These are phyloP conservation scores for Rhodamnia rubescens DNA, from an alignment of 345 rosid genomes.

Conservation along the genomic window DNA sequence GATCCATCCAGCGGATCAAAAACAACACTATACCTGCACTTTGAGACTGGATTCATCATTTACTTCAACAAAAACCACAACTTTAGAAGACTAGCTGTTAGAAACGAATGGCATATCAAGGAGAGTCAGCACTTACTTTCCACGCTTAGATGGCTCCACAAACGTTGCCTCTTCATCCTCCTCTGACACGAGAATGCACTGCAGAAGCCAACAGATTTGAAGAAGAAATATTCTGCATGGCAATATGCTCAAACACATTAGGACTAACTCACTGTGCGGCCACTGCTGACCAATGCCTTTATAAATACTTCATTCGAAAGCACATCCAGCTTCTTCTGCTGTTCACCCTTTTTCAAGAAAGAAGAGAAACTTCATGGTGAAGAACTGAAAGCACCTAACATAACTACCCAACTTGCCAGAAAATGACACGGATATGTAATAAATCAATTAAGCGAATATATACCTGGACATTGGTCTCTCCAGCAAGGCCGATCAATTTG, in stretches of 20 bases:
- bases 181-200: conserved; percentile 96
- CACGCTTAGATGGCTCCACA: conserved; percentile 68
- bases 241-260: neutral
- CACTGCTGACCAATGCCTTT: conserved; percentile 94
- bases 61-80: neutral
- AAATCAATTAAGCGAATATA: neutral
- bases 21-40: conserved; percentile 75
- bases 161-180: conserved; percentile 94
- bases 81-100: neutral
- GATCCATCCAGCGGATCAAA: conserved; percentile 99
- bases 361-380: neutral
- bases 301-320: conserved; percentile 91
- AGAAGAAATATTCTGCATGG: neutral
- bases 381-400: neutral
- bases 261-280: conserved; percentile 64
- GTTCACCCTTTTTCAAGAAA: conserved; percentile 59
- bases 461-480: conserved; percentile 92
- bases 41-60: neutral
- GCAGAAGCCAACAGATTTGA: conserved; percentile 2
- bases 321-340: conserved; percentile 96
- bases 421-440: neutral
- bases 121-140: conserved; percentile 35
- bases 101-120: neutral
- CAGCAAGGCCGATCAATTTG: conserved; percentile 89
- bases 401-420: neutral